Base-by-base conservation (phyloP, 345 rosid species). In the Brassica juncea region DNA sequence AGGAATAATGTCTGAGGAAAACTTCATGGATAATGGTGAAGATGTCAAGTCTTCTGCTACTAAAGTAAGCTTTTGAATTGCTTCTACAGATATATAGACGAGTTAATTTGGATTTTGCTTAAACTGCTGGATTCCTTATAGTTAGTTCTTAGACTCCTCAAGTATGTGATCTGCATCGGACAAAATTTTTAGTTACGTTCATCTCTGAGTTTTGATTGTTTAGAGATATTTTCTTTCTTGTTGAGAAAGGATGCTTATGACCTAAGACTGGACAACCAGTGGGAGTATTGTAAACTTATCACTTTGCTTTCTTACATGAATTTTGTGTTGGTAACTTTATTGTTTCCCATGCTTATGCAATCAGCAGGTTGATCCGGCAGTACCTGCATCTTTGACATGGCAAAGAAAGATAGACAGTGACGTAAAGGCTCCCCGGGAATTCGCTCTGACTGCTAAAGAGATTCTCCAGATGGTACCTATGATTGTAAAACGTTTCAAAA, bases 371-470 rank as follows among this genome's bases (percentile, higher is more conserved):
- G 86, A 87, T 79, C 86, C 89, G 0, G 86, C 74, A 63, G 82
- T 86, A 77, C 92, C 89, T 23, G 82, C 88, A 66, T 32, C 88
- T 10, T 81, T 89, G 74, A 87, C 97, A 55, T 91, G 94, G 97
- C 84, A 84, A 77, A 82, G 94, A 57, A 87, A 85, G 74, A 69
- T 91, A 73, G 71, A 83, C 68, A 66, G 84, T 47, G 81, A 83
- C 28, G 65, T 15, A 65, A 81, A 69, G 65, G 67, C 49, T 77
- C 91, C 82, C 59, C 73, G 77, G 5, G 74, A 55, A 74, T 89
- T 91, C 82, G 35, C 76, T 37, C 37, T 91, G 68, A 85, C 79
- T 70, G 79, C 81, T 76, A 84, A 83, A 77, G 97, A 91, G 72
- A 88, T 69, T 65, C 68, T 91, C 14, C 89, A 85, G 8, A 31